phyloP scores from a whole-genome alignment of 108 stramenopile genomes.

The Epithemia pelagica region DNA sequence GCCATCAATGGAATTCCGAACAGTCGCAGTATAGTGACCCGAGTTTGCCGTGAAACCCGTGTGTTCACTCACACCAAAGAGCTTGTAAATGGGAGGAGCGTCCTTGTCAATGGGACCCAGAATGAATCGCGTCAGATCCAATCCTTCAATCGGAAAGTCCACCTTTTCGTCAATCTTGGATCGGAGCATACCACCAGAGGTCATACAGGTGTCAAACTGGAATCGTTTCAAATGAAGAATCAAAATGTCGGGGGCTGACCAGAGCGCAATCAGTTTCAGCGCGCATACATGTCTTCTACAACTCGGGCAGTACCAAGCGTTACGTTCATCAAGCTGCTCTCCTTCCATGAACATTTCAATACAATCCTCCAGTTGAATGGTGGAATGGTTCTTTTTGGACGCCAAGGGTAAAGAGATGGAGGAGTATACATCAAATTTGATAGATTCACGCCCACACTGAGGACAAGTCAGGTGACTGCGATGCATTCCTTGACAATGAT shows the following conservation, averaged over 20 bases:
- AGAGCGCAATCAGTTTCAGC: constrained; percentile 72
- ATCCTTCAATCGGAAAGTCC: constrained; percentile 58
- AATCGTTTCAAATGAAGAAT: constrained; percentile 79
- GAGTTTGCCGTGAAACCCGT: constrained; percentile 68
- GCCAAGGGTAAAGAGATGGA: constrained; percentile 75
- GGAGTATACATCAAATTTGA: constrained; percentile 89
- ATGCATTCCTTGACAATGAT: constrained; percentile 84
- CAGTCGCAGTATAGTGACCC: constrained; percentile 86
- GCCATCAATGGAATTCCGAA: constrained; percentile 64
- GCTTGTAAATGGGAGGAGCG: constrained; percentile 76
- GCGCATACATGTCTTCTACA: constrained; percentile 82
- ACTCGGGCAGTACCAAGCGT: constrained; percentile 77
- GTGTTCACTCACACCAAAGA: constrained; percentile 80
- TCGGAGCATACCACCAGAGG: constrained; percentile 48
- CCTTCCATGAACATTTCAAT: constrained; percentile 75
- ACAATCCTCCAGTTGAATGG: constrained; percentile 52
- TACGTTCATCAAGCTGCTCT: constrained; percentile 77
- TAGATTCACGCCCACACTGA: constrained; percentile 67
- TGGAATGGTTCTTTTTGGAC: constrained; percentile 34
- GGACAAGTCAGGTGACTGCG: constrained; percentile 85
- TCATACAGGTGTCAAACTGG: constrained; percentile 57
- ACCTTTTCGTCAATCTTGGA: constrained; percentile 72
- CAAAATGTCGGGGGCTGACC: constrained; percentile 76
- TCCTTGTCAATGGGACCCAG: constrained; percentile 60
- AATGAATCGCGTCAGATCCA: constrained; percentile 61